Conservation (phyloP, 257 asterid genomes). For the Rehmannia glutinosa region DNA sequence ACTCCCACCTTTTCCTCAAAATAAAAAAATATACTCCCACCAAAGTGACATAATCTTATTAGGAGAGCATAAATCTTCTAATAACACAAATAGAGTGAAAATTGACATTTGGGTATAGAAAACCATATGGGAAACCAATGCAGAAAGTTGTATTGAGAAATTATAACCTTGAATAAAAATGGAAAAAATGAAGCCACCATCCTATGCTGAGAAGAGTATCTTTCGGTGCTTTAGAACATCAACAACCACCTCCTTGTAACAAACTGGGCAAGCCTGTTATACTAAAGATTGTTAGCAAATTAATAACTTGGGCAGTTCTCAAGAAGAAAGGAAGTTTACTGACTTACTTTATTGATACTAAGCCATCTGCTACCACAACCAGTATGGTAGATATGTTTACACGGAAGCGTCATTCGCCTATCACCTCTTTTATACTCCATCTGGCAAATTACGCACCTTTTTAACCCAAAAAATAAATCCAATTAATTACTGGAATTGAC, state of each 20-base stretch:
- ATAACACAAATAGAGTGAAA: constrained; percentile 11
- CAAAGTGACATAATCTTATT: constrained; percentile 15
- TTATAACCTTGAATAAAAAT: constrained; percentile 25
- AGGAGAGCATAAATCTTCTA: constrained; percentile 8
- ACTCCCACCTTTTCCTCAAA: too few relatives aligned
- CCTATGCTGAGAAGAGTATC: constrained; percentile 18
- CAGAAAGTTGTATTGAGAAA: constrained; percentile 4
- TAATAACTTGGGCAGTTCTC: background rate
- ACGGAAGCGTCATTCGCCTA: constrained; percentile 78
- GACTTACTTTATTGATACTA: constrained; percentile 74
- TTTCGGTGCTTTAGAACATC: constrained; percentile 40
- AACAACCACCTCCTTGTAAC: constrained; percentile 71
- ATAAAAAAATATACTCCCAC: constrained; percentile 10
- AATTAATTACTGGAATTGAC: background rate
- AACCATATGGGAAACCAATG: constrained; percentile 3
- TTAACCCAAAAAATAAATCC: constrained; percentile 8
- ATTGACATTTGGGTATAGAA: constrained; percentile 10
- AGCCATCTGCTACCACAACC: constrained; percentile 92
- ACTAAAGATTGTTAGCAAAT: constrained; percentile 14
- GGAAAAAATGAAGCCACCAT: constrained; percentile 21
- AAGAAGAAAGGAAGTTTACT: background rate
- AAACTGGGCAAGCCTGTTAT: constrained; percentile 83
- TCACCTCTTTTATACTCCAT: constrained; percentile 93
- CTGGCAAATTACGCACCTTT: constrained; percentile 96
- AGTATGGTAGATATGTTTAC: constrained; percentile 81